Conservation (phyloP, 305 asterid genomes). For the Solanum hybrid region DNA sequence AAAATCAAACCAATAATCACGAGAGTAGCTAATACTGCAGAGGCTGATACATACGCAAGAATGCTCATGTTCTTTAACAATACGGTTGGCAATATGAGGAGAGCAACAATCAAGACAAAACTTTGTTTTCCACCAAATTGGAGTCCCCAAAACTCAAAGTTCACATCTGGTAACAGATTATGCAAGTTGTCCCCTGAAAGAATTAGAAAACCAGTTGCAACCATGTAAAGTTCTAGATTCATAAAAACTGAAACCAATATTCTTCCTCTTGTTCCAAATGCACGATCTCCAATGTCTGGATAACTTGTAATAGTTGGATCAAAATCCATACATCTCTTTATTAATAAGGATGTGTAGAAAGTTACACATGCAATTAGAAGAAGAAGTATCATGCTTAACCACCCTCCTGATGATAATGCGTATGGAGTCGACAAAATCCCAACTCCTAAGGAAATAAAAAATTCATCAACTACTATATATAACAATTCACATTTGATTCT, state of each 20-base stretch:
- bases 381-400: constrained; percentile 29
- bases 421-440: constrained; percentile 31
- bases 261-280: constrained; percentile 26
- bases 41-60: constrained; percentile 31
- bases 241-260: constrained; percentile 12
- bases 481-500: neutral
- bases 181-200: constrained; percentile 29
- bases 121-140: constrained; percentile 9
- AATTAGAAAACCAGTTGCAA: constrained; percentile 29
- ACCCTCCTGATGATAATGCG: constrained; percentile 35
- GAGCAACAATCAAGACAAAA: constrained; percentile 10
- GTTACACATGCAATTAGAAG: constrained; percentile 19
- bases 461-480: neutral
- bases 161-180: constrained; percentile 9
- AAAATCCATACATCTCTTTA: constrained; percentile 30
- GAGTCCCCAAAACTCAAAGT: neutral
- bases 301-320: constrained; percentile 22
- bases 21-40: constrained; percentile 24
- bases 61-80: constrained; percentile 21
- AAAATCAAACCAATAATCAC: constrained; percentile 15
- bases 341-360: constrained; percentile 30
- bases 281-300: constrained; percentile 26
- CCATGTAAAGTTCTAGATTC: constrained; percentile 33
- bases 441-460: neutral
- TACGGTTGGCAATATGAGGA: constrained; percentile 23